Evolutionary conservation across 352 stramenopile species (phyloP).

Genomic region (Phytopythium oedochilum): DNA sequence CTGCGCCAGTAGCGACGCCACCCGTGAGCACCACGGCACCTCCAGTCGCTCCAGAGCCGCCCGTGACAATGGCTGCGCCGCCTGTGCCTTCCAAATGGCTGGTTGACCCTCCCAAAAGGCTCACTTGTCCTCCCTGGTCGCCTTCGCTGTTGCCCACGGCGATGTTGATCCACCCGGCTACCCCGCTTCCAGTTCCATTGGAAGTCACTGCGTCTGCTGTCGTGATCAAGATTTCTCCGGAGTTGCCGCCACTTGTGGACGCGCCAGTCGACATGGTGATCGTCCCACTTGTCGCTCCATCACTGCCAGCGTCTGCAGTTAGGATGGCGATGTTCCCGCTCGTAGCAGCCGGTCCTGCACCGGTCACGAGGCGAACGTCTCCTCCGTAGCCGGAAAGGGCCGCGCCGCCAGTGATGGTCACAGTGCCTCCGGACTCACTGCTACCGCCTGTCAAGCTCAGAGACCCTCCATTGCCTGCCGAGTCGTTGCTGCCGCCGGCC

Average conservation of each 20-base stretch:
- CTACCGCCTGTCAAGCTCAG: constrained; percentile 26
- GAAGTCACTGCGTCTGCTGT: constrained; percentile 12
- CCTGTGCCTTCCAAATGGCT: not conserved
- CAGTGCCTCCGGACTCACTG: constrained; percentile 4
- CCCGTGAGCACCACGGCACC: constrained; percentile 26
- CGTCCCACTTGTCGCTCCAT: constrained; percentile 12
- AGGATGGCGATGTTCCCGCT: constrained; percentile 20
- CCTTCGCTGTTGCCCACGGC: constrained; percentile 15
- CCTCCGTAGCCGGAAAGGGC: constrained; percentile 11
- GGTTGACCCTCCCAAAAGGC: not conserved
- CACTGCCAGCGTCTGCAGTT: constrained; percentile 12
- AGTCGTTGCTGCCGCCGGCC: not conserved
- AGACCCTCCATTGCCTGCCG: constrained; percentile 9
- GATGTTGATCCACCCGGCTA: constrained; percentile 23
- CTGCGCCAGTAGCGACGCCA: constrained; percentile 12
- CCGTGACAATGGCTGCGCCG: constrained; percentile 8
- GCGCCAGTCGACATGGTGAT: constrained; percentile 12
- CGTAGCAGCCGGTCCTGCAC: constrained; percentile 6
- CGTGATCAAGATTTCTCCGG: constrained; percentile 22
- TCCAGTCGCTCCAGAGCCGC: constrained; percentile 7
- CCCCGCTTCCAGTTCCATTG: constrained; percentile 2
- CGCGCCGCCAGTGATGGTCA: constrained; percentile 26
- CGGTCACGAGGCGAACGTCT: constrained; percentile 12
- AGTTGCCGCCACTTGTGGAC: constrained; percentile 8
- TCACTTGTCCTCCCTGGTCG: not conserved